These are phyloP conservation scores for Mycena latifolia DNA, from an alignment of 768 basidiomycete genomes.

Conservation along the genomic window DNA sequence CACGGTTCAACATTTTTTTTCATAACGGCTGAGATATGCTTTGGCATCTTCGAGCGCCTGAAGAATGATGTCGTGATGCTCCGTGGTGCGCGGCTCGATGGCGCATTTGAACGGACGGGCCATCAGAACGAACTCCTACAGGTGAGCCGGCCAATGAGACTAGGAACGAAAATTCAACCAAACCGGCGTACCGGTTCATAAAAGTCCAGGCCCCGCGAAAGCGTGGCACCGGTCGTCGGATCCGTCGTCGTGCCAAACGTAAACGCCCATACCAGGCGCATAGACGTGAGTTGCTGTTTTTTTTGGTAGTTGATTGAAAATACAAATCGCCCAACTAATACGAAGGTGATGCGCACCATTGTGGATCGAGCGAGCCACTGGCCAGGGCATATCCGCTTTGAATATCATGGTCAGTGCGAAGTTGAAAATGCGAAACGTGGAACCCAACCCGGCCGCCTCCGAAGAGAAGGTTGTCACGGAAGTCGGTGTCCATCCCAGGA, in stretches of 20 bases:
- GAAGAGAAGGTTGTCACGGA: constrained; percentile 17
- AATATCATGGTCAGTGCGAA: background rate
- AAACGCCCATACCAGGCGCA: constrained; percentile 20
- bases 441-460: constrained; percentile 5
- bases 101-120: constrained; percentile 18
- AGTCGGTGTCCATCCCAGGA: constrained; percentile 14
- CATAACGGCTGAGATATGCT: constrained; percentile 5
- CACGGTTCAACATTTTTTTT: constrained; percentile 2
- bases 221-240: background rate
- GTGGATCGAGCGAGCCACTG: constrained; percentile 15
- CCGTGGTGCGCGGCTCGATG: constrained; percentile 4
- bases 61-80: constrained; percentile 1
- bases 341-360: background rate
- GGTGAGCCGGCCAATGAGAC: background rate
- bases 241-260: background rate
- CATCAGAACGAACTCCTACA: constrained; percentile 15
- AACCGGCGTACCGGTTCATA: constrained; percentile 7
- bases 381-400: constrained; percentile 20
- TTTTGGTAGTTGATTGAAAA: background rate
- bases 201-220: constrained; percentile 12
- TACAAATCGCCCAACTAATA: too few relatives aligned
- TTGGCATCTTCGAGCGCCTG: constrained; percentile 11
- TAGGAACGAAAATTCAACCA: background rate
- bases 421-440: background rate
- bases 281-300: constrained; percentile 2